Evolutionary conservation across 164 flowering plant genomes (phyloP), one percentile per base, ranked within the genome.

Genomic region (Malania oleifera): DNA sequence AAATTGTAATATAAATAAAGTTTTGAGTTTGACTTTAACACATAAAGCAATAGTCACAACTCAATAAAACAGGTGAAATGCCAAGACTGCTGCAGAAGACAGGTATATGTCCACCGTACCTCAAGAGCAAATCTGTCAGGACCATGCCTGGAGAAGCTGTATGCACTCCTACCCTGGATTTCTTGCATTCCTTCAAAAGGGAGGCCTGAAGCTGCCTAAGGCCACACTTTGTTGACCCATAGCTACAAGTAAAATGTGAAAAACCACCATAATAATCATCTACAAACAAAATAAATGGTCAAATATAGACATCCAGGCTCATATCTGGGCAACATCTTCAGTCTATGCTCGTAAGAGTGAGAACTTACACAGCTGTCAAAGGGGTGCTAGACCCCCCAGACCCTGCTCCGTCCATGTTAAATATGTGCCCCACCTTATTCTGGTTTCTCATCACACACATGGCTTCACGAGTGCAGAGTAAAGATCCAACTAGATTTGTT

Each of bases 61-160:
- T 4, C 4, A 31, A 9, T 4, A 31, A 31, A 31, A 31, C 9
- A 31, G n/a, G 46, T 3, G 4, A 43, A 43, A 43, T 18, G 3
- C 8, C 19, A 43, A 17, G 19, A 43, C 1, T 17, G 20, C 19
- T 15, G 20, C 35, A 53, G 48, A 40, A 50, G 19, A 56, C 2
- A 61, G 9, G 9, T 18, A 23, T 17, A 39, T 22, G 15, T n/a
- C 25, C 13, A 14, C 6, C 25, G 41, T 75, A 87, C 98, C 98
- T 93, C 52, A 93, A 63, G 25, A 93, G 85, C 75, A 93, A 77
- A 61, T 93, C 98, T 19, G 98, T 93, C 44, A 93, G 77, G 55
- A 93, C 98, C 98, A 93, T 89, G 67, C 97, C 98, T 15, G 97
- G 98, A 25, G 98, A 93, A 56, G 97, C 98, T 17, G 97, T 89